A percentile compares a stretch with the other conserved stretches of the same genome.
Evolutionary conservation across 1,284 basidiomycete genomes (phyloP).

Genomic region (Flammula alnicola): DNA sequence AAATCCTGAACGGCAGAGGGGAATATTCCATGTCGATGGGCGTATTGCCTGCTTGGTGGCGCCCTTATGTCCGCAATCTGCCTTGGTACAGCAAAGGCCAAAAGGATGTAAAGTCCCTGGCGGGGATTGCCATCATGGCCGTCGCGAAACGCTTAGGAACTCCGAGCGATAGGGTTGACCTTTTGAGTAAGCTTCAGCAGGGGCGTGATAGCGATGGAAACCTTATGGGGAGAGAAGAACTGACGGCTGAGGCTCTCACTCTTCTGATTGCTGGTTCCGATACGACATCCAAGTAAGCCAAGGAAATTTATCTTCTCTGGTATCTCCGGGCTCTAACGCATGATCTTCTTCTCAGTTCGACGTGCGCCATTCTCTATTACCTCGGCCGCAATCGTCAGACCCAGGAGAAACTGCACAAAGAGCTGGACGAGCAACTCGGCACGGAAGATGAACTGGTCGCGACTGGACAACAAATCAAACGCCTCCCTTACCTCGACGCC

Average conservation of each 20-base stretch:
- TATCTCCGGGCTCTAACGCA: constrained; percentile 1
- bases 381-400: constrained; percentile 69
- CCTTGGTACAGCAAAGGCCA: constrained; percentile 82
- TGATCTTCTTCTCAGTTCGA: constrained; percentile 54
- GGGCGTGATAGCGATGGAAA: constrained; percentile 82
- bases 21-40: constrained; percentile 89
- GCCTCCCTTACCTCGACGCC: constrained; percentile 76
- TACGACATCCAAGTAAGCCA: constrained; percentile 79
- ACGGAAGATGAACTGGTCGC: constrained; percentile 59
- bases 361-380: constrained; percentile 86
- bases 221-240: constrained; percentile 77
- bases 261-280: constrained; percentile 87
- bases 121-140: constrained; percentile 83
- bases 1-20: constrained; percentile 89
- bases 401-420: constrained; percentile 76
- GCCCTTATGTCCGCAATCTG: constrained; percentile 63
- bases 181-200: constrained; percentile 79
- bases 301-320: constrained; percentile 1
- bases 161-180: constrained; percentile 73
- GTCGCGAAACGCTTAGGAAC: constrained; percentile 75
- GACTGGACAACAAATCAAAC: constrained; percentile 67
- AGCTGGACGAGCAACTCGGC: constrained; percentile 79
- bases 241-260: constrained; percentile 87
- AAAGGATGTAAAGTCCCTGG: constrained; percentile 72
- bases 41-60: constrained; percentile 73